Conservation (phyloP, 805 yeast species). For the Saccharomycopsis javanensis region DNA sequence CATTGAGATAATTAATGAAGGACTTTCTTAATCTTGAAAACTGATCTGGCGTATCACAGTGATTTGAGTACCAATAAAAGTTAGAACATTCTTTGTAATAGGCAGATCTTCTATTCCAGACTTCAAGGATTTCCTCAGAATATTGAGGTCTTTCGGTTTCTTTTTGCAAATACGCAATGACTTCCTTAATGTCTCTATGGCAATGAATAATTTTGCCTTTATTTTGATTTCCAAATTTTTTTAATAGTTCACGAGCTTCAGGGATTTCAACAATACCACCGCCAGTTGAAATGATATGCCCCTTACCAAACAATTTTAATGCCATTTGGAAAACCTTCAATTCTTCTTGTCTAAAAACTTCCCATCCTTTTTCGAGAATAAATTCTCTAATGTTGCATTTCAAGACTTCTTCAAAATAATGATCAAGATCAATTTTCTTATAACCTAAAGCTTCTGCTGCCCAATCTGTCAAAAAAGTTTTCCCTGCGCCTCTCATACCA, state of each 20-base stretch:
- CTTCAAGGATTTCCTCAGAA: conserved; percentile 65
- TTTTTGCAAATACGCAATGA: conserved; percentile 58
- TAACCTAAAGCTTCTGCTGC: conserved; percentile 62
- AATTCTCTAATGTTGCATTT: conserved; percentile 47
- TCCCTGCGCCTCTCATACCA: conserved; percentile 99
- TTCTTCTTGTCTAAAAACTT: conserved; percentile 68
- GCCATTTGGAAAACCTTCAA: conserved; percentile 42
- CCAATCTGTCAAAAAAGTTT: conserved; percentile 77
- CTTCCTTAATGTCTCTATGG: conserved; percentile 78
- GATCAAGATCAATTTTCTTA: conserved; percentile 66
- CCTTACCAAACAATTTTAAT: conserved; percentile 32
- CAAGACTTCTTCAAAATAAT: conserved; percentile 47
- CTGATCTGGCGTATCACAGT: conserved; percentile 47
- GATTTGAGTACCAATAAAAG: conserved; percentile 66
- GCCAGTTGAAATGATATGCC: conserved; percentile 81
- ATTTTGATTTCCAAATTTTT: conserved; percentile 34
- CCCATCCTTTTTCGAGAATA: conserved; percentile 73
- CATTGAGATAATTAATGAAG: conserved; percentile 47
- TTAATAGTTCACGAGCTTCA: conserved; percentile 54
- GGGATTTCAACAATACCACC: conserved; percentile 88
- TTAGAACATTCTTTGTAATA: conserved; percentile 79
- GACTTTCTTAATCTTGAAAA: conserved; percentile 48
- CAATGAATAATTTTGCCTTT: conserved; percentile 84
- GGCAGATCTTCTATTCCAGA: conserved; percentile 73
- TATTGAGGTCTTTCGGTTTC: conserved; percentile 89